Evolutionary conservation across 495 filamentous ascomycete genomes (phyloP), one percentile per base, ranked within the genome.

Genomic region (Entonaema liquescens): DNA sequence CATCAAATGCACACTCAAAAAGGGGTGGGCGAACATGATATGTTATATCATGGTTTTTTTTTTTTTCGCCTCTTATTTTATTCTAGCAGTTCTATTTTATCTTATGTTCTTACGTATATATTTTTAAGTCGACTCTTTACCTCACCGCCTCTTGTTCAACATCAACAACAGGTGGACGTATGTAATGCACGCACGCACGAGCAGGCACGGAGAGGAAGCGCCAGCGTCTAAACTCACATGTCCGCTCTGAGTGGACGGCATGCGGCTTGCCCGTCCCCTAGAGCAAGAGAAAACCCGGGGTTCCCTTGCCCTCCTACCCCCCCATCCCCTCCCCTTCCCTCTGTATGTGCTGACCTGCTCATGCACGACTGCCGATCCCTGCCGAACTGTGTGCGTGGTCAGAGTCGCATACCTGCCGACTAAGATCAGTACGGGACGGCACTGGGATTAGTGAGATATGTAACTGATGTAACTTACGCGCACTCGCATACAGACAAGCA

Each of bases 331-430:
- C 53, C 67, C 70, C 65, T 47, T 47, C 19, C 5, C 9, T 23
- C 19, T 47, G 70, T 65, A 47, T 73, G 62, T 54, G 61, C 70
- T 73, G 65, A 69, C 65, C 59, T 74, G 67, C 71, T 70, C 67
- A 73, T 70, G 71, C 71, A 74, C 58, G 38, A 61, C 63, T 74
- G 71, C 71, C 71, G 71, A 74, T 74, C 71, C 66, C 67, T 74
- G 65, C 71, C 62, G 71, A 66, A 31, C 62, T 67, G 36, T 38
- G 71, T 70, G 66, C 65, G 50, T 68, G 70, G 71, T 69, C 67
- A 74, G 71, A 63, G 62, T 70, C 59, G 59, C 67, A 74, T 70
- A 67, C 67, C 66, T 53, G 56, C 26, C 29, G 17, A 47, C 42
- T 23, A 47, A 47, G 29, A 31, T 31, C n/a, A n/a, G 29, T 31